Conservation (phyloP, 768 basidiomycete genomes). For the Bullera alba region DNA sequence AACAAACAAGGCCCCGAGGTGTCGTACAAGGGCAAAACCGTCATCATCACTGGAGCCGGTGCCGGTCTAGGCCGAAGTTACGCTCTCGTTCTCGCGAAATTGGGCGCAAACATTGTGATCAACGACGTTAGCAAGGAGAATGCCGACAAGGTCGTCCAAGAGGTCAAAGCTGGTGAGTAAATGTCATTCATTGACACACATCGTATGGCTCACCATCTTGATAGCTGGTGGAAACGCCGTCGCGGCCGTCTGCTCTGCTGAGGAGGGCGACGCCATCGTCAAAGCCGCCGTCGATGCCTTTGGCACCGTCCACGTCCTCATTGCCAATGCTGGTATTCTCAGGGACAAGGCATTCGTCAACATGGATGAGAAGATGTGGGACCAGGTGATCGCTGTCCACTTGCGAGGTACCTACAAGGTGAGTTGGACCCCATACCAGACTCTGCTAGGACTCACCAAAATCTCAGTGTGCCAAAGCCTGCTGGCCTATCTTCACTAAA, state of each 20-base stretch:
- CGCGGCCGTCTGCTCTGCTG: constrained; percentile 75
- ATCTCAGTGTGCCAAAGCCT: constrained; percentile 74
- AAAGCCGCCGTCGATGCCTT: constrained; percentile 79
- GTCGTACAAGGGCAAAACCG: constrained; percentile 80
- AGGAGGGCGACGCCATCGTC: constrained; percentile 84
- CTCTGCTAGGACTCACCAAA: background rate
- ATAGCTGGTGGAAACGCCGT: constrained; percentile 82
- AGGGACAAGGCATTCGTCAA: constrained; percentile 86
- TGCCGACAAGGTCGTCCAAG: constrained; percentile 76
- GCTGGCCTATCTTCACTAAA: constrained; percentile 94
- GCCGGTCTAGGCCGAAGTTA: constrained; percentile 89
- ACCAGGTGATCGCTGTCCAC: constrained; percentile 79
- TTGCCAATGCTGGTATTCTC: constrained; percentile 89
- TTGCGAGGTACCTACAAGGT: constrained; percentile 86
- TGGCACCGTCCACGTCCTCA: constrained; percentile 75
- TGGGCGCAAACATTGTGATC: constrained; percentile 94
- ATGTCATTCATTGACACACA: background rate
- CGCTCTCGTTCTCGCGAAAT: constrained; percentile 78
- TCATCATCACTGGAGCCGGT: constrained; percentile 89
- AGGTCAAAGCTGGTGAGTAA: constrained; percentile 65
- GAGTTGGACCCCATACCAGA: background rate
- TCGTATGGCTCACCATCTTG: constrained; percentile 4
- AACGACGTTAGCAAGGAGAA: constrained; percentile 88
- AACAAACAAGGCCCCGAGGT: constrained; percentile 69
- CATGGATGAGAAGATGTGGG: constrained; percentile 91